Base-by-base conservation (phyloP, 2,329 filamentous ascomycete genomes). In the Tolypocladium tundrense region DNA sequence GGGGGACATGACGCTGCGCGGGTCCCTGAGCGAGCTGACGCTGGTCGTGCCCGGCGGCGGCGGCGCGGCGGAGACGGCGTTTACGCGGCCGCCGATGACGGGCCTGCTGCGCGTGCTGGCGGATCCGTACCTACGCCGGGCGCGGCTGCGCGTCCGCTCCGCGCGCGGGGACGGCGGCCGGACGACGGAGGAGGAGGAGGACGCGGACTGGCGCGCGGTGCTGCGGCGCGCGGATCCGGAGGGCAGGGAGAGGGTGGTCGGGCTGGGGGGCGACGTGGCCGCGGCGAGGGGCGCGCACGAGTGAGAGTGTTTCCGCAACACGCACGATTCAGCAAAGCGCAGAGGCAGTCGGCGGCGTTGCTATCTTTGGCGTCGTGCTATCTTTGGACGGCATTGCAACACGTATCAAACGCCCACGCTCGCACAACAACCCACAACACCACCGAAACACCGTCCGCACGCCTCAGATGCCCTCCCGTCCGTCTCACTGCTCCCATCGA, bases 41-140 rank as follows among this genome's bases (percentile, higher is more conserved):
- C 14, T 60, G 37, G 41, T 48, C 37, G 58, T 60, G 39, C 35
- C 14, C 14, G 24, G 51, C 39, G 52, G 27, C 55, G 7, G 27
- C 27, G 48, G 40, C 40, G 40, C 19, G 40, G 19, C 42, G 42
- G 43, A 16, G 27, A 39, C 11, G 55, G 43, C 27, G 55, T 69
- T 71, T 54, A 57, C 60, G n/a, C 65, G 65, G 50, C 64, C 67
- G 27, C 64, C 72, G 64, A 58, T 72, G 31, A 64, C 63, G 58
- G 69, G 71, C 3, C 61, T 80, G 10, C 62, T 79, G 52, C 66
- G 67, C 55, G 64, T 80, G 21, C 63, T 81, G 57, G 66, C 71
- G 48, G 77, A 80, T 58, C 77, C 78, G 53, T 73, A 78, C 53
- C 66, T 80, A 41, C 66, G 74, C 53, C 68, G 61, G 48, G 74